A percentile compares a stretch with the other conserved stretches of the same genome.
These are phyloP conservation scores for Cylindrodendrum hubeiense DNA, from an alignment of 2,329 filamentous ascomycete genomes.

Conservation along the genomic window DNA sequence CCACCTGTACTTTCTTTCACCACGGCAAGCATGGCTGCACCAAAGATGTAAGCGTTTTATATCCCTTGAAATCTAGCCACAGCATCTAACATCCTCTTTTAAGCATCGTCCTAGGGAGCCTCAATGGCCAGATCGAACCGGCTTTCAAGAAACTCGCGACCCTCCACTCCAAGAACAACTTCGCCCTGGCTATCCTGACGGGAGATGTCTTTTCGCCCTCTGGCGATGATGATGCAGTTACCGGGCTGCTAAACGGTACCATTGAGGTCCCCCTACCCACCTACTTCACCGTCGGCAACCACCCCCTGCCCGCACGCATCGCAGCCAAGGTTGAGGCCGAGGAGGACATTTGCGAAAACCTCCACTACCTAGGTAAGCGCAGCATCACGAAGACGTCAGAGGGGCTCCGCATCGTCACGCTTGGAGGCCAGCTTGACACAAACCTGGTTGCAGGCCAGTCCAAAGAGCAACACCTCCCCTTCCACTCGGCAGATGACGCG, in stretches of 20 bases:
- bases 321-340: conserved; percentile 80
- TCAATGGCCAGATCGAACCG: conserved; percentile 81
- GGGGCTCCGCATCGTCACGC: conserved; percentile 85
- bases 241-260: conserved; percentile 77
- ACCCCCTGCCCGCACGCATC: conserved; percentile 77
- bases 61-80: neutral
- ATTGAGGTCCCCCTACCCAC: conserved; percentile 83
- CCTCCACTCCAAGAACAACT: conserved; percentile 88
- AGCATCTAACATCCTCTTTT: conserved; percentile 24
- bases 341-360: conserved; percentile 86
- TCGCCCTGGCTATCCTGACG: conserved; percentile 85
- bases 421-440: conserved; percentile 80
- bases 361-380: conserved; percentile 90
- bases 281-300: conserved; percentile 88
- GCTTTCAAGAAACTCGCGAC: conserved; percentile 84
- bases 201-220: conserved; percentile 83
- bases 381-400: conserved; percentile 91
- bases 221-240: conserved; percentile 70
- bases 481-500: conserved; percentile 82
- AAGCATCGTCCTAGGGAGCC: conserved; percentile 84
- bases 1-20: conserved; percentile 9
- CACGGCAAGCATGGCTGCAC: conserved; percentile 55
- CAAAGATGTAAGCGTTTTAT: conserved; percentile 59
- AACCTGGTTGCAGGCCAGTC: conserved; percentile 72
- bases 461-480: conserved; percentile 80